These are phyloP conservation scores for Colletotrichum plurivorum DNA, from an alignment of 2,329 filamentous ascomycete species.

Conservation along the genomic window DNA sequence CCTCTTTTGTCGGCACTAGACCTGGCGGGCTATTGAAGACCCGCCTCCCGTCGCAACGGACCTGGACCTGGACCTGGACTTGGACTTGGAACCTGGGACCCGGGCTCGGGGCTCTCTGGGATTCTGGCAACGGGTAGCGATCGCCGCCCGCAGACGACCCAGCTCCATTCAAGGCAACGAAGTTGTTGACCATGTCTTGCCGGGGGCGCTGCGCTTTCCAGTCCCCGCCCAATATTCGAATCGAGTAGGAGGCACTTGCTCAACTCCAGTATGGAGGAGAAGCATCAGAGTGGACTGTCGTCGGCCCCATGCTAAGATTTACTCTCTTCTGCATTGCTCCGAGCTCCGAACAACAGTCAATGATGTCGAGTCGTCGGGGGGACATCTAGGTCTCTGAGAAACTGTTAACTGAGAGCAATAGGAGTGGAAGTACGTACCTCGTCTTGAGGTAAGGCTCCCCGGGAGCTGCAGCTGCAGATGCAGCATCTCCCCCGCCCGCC, in stretches of 20 bases:
- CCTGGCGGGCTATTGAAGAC: constrained; percentile 33
- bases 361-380: neutral
- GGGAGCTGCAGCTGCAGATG: constrained; percentile 6
- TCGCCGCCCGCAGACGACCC: constrained; percentile 34
- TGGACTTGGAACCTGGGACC: constrained; percentile 34
- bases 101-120: constrained; percentile 30
- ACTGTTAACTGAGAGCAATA: neutral
- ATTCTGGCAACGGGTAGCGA: constrained; percentile 33
- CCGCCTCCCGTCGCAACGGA: constrained; percentile 30
- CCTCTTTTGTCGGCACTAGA: constrained; percentile 33
- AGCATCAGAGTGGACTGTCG: no score
- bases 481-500: constrained; percentile 14
- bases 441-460: neutral
- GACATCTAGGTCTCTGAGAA: no score
- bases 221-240: neutral
- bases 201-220: neutral
- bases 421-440: neutral
- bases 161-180: constrained; percentile 26
- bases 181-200: constrained; percentile 8
- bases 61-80: constrained; percentile 20
- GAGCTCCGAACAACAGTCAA: neutral
- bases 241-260: neutral
- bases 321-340: neutral
- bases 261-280: neutral
- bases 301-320: neutral